Evolutionary conservation across 2,329 filamentous ascomycete genomes (phyloP), one percentile per base, ranked within the genome.

Genomic region (Neopestalotiopsis rosae): DNA sequence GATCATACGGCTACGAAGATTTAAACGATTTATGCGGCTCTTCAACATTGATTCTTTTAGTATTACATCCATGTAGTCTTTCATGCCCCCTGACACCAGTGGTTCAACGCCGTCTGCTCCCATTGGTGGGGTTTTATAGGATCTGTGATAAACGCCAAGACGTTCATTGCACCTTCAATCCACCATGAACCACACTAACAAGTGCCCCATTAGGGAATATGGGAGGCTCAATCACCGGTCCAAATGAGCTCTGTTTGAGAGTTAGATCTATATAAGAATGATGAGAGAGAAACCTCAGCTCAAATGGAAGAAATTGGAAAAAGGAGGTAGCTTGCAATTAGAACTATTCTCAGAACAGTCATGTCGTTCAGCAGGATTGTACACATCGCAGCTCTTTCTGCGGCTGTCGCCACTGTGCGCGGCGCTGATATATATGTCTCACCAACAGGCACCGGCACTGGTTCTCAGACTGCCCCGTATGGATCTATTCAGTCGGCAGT

Each of bases 401-500:
- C 59, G 13, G 59, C 32, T 5, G 32, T 28, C 1, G 28, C 45
- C 38, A 20, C 14, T 40, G 57, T 40, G 14, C 52, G 65, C 20
- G 79, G 76, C 5, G 75, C 76, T 7, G 81, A 82, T 34, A 79
- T 85, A 69, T 86, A 82, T 72, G 84, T 86, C 32, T 81, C 84
- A 1, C 82, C 83, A 1, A 79, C 78, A 1, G 84, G 84, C 14
- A 79, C 75, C 52, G 78, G 74, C 42, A 72, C 78, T 5, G 84
- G 84, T 12, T 80, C 79, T 0, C 75, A 82, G 14, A 75, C 75
- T 5, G 73, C 80, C 1, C 84, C 84, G 1, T 81, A 80, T 45
- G 81, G 79, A 10, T 85, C 83, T 1, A 86, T 86, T 28, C 84
- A 86, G 73, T 76, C 77, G 3, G 84, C 83, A 0, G 80, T 86